Conservation (phyloP, 805 yeast genomes). For the Ogataea angusta region DNA sequence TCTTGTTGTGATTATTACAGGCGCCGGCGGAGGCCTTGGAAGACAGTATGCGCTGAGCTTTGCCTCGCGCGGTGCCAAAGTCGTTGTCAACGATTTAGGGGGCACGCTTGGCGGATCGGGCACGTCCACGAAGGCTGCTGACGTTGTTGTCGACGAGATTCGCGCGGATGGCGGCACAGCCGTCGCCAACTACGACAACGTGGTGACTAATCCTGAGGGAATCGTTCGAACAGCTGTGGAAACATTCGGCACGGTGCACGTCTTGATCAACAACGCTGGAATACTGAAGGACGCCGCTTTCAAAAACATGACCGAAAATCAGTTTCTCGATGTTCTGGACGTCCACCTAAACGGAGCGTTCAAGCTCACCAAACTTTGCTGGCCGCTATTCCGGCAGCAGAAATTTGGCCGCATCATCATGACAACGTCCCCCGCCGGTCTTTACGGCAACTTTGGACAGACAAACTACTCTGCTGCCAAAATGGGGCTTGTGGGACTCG, state of each 20-base stretch:
- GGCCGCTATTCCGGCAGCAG: conserved; percentile 86
- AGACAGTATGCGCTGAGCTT: conserved; percentile 80
- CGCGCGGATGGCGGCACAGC: conserved; percentile 75
- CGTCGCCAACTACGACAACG: conserved; percentile 91
- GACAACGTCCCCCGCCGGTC: conserved; percentile 97
- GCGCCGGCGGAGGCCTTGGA: conserved; percentile 98
- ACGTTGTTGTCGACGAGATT: conserved; percentile 84
- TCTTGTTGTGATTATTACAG: conserved; percentile 90
- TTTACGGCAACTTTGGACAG: conserved; percentile 96
- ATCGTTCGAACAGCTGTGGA: conserved; percentile 84
- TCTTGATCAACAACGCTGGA: conserved; percentile 92
- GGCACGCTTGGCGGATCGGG: conserved; percentile 77
- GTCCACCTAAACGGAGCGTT: conserved; percentile 92
- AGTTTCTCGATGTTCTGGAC: conserved; percentile 73
- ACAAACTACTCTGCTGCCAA: conserved; percentile 94
- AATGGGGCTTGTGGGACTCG: conserved; percentile 82
- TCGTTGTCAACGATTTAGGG: conserved; percentile 92
- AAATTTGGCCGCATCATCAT: conserved; percentile 84
- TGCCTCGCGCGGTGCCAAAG: conserved; percentile 90
- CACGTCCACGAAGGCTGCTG: conserved; percentile 73
- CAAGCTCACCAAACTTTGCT: conserved; percentile 81
- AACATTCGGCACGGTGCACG: conserved; percentile 83
- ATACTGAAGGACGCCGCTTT: conserved; percentile 84
- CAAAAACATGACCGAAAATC: conserved; percentile 79
- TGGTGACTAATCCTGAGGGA: conserved; percentile 74